Conservation (phyloP, 129 eudicot genomes). For the Centella asiatica region DNA sequence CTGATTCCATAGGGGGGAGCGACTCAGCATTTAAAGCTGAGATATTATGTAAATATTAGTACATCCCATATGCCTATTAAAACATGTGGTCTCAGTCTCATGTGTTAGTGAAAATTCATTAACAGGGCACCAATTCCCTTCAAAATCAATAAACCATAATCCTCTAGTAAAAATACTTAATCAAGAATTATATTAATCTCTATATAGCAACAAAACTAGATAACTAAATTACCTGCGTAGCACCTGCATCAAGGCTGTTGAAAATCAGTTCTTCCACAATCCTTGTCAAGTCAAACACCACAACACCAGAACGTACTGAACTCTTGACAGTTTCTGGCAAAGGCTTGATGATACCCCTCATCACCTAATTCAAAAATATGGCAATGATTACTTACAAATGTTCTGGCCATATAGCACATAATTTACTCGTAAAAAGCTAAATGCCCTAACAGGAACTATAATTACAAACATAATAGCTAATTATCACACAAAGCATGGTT, state of each 20-base stretch:
- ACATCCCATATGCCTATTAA: no score
- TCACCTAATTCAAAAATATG: conserved; percentile 27
- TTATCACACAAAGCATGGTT: no score
- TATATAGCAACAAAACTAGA: neutral
- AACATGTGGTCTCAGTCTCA: neutral
- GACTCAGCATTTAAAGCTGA: no score
- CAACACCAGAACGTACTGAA: conserved; percentile 70
- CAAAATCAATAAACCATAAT: neutral
- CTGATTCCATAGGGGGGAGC: no score
- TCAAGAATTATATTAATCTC: neutral
- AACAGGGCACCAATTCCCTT: neutral
- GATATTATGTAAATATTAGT: no score
- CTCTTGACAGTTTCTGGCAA: conserved; percentile 64
- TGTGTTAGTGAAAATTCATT: no score
- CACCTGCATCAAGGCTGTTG: conserved; percentile 94
- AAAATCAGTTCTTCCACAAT: conserved; percentile 86
- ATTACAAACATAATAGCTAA: neutral
- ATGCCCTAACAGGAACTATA: neutral
- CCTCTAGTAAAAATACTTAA: neutral
- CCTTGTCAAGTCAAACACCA: conserved; percentile 59
- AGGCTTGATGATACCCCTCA: conserved; percentile 38
- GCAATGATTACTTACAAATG: neutral
- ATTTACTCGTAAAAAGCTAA: neutral
- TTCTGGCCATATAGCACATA: neutral
- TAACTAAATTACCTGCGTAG: conserved; percentile 54